Base-by-base conservation (phyloP, 371 early-diverging fungal species). In the Zychaea mexicana region DNA sequence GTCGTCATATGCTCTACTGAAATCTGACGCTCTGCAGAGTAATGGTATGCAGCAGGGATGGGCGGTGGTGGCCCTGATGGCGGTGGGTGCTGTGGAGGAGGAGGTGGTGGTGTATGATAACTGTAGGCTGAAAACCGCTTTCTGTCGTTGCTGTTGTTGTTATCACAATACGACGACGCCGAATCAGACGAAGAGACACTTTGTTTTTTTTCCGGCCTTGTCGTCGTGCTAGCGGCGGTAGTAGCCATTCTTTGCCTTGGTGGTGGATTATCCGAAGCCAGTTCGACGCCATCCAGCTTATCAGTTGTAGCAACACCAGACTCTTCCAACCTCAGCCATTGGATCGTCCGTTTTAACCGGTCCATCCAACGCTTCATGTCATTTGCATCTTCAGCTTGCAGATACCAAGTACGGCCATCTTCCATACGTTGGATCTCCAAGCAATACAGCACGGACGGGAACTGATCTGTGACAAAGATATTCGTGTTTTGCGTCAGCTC, bases 401-500 rank as follows among this genome's bases (percentile, higher is more conserved):
- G 26, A 27, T 63, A 76, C 79, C 79, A 78, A 19, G 66, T 64
- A 15, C 38, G 31, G 2, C 57, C 39, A 17, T 65, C 66, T 21
- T 49, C 56, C 28, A 69, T 73, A 53, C 65, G 73, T 19, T 61
- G 61, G 12, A 78, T 67, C 52, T 78, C 79, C 10, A 78, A 62
- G 24, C 76, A 76, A 22, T 69, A 73, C 0, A 67, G 60, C 4
- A 61, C 69, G 9, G 67, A 67, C 10, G 67, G 32, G 26, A 78
- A 64, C n/a, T 67, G 70, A 57, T 78, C 76, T n/a, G 79, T 75
- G 6, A 73, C 73, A 58, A 71, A 75, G 15, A 70, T 72, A 45
- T 73, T 61, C 7, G 79, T 75, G n/a, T 68, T 32, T 6, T 59
- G 55, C 19, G 66, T 71, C 19, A 78, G 24, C 45, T 73, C 73